Evolutionary conservation across 306 rosid genomes (phyloP), one percentile per base, ranked within the genome.

Genomic region (Luffa acutangula): DNA sequence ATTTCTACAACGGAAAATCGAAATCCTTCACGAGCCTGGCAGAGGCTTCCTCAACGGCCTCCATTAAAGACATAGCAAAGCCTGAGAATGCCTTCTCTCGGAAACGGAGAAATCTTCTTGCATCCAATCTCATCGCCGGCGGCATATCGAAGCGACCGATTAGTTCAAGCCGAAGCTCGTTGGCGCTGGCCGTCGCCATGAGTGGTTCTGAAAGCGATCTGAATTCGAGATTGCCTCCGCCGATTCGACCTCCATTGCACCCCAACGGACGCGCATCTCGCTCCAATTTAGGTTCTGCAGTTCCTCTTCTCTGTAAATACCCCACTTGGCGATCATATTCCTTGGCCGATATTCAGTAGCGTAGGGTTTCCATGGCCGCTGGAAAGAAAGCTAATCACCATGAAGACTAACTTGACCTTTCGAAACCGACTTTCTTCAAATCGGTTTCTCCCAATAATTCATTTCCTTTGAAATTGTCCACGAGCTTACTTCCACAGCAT

Each of bases 21-120:
- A 95, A 91, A 90, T 95, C 98, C 34, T 95, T 85, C 91, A 92
- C 98, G 52, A 86, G 90, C 87, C 82, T 95, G 49, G 84, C 86
- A 70, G 98, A 92, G 37, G 91, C 86, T 7, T 80, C 89, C 51
- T 86, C 87, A 52, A 79, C 79, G 14, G 43, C 90, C 41, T 82
- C 83, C 34, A 54, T 92, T 75, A 78, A 87, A 76, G 95, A 91
- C 20, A 86, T 95, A 60, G 95, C 82, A 34, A 95, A 95, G 84
- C 89, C 95, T 54, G 96, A 87, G 76, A 90, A 92, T 69, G 95
- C 88, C 13, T 91, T 87, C 79, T 90, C 90, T 75, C 91, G 87
- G 77, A 95, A 91, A 77, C 95, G 93, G 43, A 92, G 90, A 90
- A 90, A 92, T 75, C 43, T 87, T 10, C 78, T 92, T 31, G 92